A percentile compares a stretch with the other conserved stretches of the same genome.
Conservation (phyloP, 768 basidiomycete species). For the Pholiota molesta region DNA sequence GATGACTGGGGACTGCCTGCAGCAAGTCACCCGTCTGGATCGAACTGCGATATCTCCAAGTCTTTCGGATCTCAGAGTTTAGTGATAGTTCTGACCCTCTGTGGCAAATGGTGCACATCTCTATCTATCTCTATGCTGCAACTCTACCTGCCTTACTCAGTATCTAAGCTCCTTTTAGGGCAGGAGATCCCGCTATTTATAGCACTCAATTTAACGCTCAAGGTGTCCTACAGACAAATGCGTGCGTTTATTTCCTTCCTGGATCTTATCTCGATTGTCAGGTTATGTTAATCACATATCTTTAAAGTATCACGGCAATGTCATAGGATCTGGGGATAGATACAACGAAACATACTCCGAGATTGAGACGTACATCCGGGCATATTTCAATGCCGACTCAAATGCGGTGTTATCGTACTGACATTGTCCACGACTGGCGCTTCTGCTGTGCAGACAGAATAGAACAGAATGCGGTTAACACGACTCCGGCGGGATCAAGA, state of each 20-base stretch:
- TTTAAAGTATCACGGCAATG: constrained; percentile 41
- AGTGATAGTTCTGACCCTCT: constrained; percentile 56
- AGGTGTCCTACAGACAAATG: constrained; percentile 35
- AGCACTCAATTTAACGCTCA: constrained; percentile 39
- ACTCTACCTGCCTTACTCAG: background rate
- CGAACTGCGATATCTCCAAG: constrained; percentile 40
- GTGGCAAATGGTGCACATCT: constrained; percentile 46
- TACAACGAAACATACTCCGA: constrained; percentile 61
- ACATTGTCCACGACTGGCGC: background rate
- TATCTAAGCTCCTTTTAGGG: constrained; percentile 28
- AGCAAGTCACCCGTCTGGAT: constrained; percentile 39
- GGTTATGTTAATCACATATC: background rate
- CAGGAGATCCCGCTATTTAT: constrained; percentile 46
- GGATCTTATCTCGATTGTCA: background rate
- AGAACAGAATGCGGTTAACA: background rate
- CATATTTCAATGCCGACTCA: constrained; percentile 36
- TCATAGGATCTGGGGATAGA: constrained; percentile 45
- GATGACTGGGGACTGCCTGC: constrained; percentile 46
- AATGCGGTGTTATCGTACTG: too few relatives aligned
- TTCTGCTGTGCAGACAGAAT: background rate
- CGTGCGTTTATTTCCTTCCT: constrained; percentile 26
- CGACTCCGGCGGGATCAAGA: background rate
- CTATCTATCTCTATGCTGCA: background rate
- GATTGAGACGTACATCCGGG: constrained; percentile 51
- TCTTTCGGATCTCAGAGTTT: constrained; percentile 50